Evolutionary conservation across 2,329 filamentous ascomycete species (phyloP).

Genomic region (Botrytis cinerea): DNA sequence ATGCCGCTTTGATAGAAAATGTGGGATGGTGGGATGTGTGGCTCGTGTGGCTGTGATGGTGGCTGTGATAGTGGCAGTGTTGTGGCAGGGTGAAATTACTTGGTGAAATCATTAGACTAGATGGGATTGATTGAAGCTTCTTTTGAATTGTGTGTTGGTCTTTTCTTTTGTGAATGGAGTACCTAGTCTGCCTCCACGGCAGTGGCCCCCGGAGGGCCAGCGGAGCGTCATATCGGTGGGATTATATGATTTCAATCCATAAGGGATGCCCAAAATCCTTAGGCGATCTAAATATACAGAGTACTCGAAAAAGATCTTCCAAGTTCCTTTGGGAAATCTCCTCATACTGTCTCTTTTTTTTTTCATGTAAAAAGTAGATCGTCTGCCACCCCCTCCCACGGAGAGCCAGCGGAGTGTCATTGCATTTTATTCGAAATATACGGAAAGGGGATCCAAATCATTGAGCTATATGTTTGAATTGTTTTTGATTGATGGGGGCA

Average conservation of each 20-base stretch:
- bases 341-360: too few species aligned
- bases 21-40: background rate
- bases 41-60: background rate
- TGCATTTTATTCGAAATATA: too few species aligned
- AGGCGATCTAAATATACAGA: too few species aligned
- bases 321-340: too few species aligned
- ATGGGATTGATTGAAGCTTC: background rate
- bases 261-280: too few species aligned
- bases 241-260: too few species aligned
- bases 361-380: too few species aligned
- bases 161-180: background rate
- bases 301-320: too few species aligned
- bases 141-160: too few species aligned
- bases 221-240: background rate
- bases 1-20: background rate
- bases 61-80: background rate
- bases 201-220: constrained; percentile 4
- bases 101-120: background rate
- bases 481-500: background rate
- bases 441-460: too few species aligned
- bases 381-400: too few species aligned
- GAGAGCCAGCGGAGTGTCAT: too few species aligned
- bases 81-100: background rate
- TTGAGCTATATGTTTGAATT: background rate
- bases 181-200: constrained; percentile 6